Evolutionary conservation across 1,284 basidiomycete species (phyloP).

Genomic region (Ceratobasidium sp.): DNA sequence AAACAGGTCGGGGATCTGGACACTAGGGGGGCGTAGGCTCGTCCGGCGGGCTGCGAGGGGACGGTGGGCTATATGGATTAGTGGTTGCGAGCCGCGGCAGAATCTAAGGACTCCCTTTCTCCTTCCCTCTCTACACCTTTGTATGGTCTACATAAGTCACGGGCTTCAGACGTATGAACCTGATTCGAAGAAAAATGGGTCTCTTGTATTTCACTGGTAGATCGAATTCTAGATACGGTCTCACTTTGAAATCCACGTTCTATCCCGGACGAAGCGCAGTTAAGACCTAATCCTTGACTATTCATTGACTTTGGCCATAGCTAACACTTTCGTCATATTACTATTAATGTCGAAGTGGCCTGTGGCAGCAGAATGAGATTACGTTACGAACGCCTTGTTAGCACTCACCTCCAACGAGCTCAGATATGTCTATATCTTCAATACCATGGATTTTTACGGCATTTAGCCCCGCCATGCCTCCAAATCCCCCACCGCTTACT

Average conservation of each 20-base stretch:
- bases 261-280: too few relatives aligned
- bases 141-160: neutral
- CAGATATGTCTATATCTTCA: constrained; percentile 53
- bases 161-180: neutral
- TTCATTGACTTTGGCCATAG: constrained; percentile 34
- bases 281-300: too few relatives aligned
- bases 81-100: neutral
- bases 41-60: neutral
- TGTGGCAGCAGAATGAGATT: neutral
- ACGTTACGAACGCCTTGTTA: neutral
- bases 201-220: too few relatives aligned
- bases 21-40: neutral
- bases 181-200: too few relatives aligned
- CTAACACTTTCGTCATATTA: constrained; percentile 37
- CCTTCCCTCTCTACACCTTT: neutral
- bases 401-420: constrained; percentile 48
- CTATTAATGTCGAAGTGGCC: constrained; percentile 42
- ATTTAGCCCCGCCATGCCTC: constrained; percentile 46
- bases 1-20: neutral
- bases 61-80: neutral
- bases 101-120: neutral
- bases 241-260: too few relatives aligned
- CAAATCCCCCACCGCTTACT: constrained; percentile 51
- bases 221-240: too few relatives aligned
- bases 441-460: constrained; percentile 52